Evolutionary conservation across 2,329 filamentous ascomycete species (phyloP), one percentile per base, ranked within the genome.

Genomic region (Neocatenulostroma microsporum): DNA sequence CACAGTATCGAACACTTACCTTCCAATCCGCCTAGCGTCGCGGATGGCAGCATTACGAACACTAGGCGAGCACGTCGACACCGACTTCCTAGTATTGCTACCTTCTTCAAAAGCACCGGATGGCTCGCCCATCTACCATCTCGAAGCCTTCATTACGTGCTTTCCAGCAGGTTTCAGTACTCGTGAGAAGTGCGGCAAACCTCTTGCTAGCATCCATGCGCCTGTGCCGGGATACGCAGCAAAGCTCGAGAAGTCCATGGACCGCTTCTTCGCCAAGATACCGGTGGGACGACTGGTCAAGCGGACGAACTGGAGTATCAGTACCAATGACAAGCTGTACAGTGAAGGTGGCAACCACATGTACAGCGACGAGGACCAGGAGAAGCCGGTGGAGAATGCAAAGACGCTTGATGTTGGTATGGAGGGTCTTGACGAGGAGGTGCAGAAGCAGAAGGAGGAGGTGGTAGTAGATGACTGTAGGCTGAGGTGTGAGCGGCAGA

Each of bases 111-210:
- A 36, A 2, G 30, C 46, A 0, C 35, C 48, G 1, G 44, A 50
- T 3, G 55, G 55, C 15, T 48, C 56, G 1, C 46, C 50, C 2
- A 45, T 50, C 39, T 80, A 80, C 54, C 58, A 66, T 20, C 67
- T 80, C 8, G 60, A 74, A 50, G 74, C 69, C 6, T 80, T 73
- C 53, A 59, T 68, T 5, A 67, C 65, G 6, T 74, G 69, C 47
- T 78, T 73, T 49, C 76, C 76, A 0, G 62, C 65, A 1, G 76
- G 76, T 8, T 81, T 80, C 60, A 62, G 70, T 46, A 68, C 74
- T 1, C 57, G 57, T n/a, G 48, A 65, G 30, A 79, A 80, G 42
- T 63, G 80, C 7, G 68, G 66, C 2, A 57, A 67, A 10, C 61
- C 63, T 1, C 61, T 80, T 0, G 60, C 67, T 0, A 63, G 66